Conservation (phyloP, 108 stramenopile genomes). For the Aureococcus anophagefferens region DNA sequence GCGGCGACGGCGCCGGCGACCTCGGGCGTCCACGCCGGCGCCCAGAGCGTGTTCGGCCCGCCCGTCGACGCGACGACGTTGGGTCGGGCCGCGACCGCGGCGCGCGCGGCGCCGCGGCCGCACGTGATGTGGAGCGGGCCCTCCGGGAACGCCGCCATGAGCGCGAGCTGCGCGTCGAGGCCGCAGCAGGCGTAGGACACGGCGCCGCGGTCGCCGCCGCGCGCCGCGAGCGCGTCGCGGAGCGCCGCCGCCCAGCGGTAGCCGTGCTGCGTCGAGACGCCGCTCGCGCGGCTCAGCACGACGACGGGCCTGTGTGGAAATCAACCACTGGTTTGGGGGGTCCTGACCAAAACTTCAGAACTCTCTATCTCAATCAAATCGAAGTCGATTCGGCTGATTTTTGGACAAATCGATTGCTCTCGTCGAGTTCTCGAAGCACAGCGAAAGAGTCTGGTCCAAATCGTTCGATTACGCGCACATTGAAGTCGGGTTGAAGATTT, state of each 20-base stretch:
- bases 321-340: too few relatives aligned
- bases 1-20: constrained; percentile 45
- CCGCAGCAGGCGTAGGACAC: constrained; percentile 57
- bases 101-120: constrained; percentile 49
- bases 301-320: too few relatives aligned
- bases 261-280: constrained; percentile 56
- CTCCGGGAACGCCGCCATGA: not conserved
- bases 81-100: constrained; percentile 31
- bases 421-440: too few relatives aligned
- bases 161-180: constrained; percentile 26
- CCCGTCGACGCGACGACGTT: constrained; percentile 68
- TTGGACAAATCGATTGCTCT: too few relatives aligned
- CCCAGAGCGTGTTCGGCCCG: constrained; percentile 78
- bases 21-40: too few relatives aligned
- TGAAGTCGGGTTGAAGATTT: too few relatives aligned
- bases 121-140: constrained; percentile 62
- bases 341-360: too few relatives aligned
- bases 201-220: constrained; percentile 58
- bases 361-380: too few relatives aligned
- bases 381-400: too few relatives aligned
- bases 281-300: constrained; percentile 34
- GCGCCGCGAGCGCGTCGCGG: constrained; percentile 38
- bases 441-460: too few relatives aligned
- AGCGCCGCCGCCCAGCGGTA: constrained; percentile 64
- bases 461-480: too few relatives aligned